A percentile compares a stretch with the other conserved stretches of the same genome.
These are phyloP conservation scores for Pseudocercospora musae DNA, from an alignment of 2,329 filamentous ascomycete species.

Conservation along the genomic window DNA sequence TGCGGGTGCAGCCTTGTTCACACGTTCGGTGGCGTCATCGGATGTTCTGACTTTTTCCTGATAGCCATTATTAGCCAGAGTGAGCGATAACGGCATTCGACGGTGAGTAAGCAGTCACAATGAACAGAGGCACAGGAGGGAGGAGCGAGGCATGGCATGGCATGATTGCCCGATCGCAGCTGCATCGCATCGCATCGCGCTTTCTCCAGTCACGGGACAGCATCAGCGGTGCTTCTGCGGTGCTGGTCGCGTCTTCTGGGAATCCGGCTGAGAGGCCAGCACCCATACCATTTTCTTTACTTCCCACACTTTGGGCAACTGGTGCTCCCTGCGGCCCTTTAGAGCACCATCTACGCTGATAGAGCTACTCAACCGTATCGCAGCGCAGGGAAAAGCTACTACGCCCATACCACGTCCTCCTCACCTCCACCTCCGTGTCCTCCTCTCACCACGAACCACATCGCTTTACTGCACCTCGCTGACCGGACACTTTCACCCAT, in stretches of 20 bases:
- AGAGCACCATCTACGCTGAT: background rate
- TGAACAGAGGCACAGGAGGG: background rate
- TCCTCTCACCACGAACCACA: background rate
- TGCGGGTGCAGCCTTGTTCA: background rate
- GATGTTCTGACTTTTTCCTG: background rate
- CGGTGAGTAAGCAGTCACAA: background rate
- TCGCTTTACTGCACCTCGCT: background rate
- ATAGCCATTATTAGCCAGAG: background rate
- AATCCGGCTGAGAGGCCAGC: background rate
- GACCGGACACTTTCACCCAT: background rate
- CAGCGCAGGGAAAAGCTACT: background rate
- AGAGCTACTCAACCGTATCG: background rate
- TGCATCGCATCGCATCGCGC: background rate
- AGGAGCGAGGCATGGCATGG: too few relatives aligned
- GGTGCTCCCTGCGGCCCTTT: too few relatives aligned
- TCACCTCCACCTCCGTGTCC: background rate
- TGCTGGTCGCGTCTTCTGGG: conserved; percentile 1
- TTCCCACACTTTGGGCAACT: too few relatives aligned
- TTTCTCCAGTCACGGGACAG: too few relatives aligned
- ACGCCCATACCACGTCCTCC: background rate
- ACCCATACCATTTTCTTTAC: background rate
- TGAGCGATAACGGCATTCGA: background rate
- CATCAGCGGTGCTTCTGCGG: conserved; percentile 2
- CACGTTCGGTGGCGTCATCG: background rate
- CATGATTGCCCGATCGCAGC: background rate